These are phyloP conservation scores for Claviceps sorghi DNA, from an alignment of 2,329 filamentous ascomycete genomes.

Conservation along the genomic window DNA sequence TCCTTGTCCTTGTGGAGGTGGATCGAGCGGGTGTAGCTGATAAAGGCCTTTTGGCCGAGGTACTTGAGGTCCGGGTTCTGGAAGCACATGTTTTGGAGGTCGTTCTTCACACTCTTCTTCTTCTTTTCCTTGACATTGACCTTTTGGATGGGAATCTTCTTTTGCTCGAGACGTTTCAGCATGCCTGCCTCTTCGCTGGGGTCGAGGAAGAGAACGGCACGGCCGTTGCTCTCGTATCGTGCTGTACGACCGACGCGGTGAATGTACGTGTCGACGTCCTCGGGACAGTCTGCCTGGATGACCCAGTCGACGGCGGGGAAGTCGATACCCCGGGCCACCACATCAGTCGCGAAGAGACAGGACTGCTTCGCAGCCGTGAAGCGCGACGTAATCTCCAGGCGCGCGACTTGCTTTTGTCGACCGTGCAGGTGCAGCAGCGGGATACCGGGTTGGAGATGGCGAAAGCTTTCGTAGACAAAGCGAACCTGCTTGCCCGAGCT, in stretches of 20 bases:
- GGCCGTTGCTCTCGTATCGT: conserved; percentile 76
- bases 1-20: conserved; percentile 85
- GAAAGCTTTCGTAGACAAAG: conserved; percentile 86
- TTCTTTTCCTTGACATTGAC: conserved; percentile 85
- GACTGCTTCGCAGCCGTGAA: conserved; percentile 71
- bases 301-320: conserved; percentile 98
- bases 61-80: conserved; percentile 90
- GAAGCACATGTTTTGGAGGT: conserved; percentile 90
- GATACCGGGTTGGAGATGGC: conserved; percentile 87
- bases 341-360: conserved; percentile 89
- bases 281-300: conserved; percentile 93
- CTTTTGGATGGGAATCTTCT: conserved; percentile 75
- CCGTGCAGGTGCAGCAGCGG: conserved; percentile 86
- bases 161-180: conserved; percentile 68
- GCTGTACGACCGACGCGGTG: conserved; percentile 90
- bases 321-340: conserved; percentile 85
- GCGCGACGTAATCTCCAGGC: conserved; percentile 72
- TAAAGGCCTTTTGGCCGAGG: conserved; percentile 87
- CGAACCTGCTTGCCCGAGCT: conserved; percentile 93
- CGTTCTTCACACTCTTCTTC: conserved; percentile 68
- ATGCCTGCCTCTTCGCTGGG: conserved; percentile 90
- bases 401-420: conserved; percentile 78
- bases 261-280: conserved; percentile 95
- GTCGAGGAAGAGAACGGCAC: conserved; percentile 80
- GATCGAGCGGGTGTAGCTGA: conserved; percentile 74